Evolutionary conservation across 441 rosid genomes (phyloP).

Genomic region (Daphne laureola): DNA sequence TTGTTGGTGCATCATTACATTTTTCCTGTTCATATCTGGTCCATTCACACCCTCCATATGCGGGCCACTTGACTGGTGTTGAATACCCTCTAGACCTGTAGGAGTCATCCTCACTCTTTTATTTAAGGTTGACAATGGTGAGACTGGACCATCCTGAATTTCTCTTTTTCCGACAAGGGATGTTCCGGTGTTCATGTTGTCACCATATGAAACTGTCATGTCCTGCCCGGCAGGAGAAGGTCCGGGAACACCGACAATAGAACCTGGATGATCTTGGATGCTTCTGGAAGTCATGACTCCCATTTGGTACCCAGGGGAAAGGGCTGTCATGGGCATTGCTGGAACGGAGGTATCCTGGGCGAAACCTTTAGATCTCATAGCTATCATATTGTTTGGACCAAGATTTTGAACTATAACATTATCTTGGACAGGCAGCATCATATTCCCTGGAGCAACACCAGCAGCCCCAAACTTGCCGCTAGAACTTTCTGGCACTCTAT

Average conservation of each 20-base stretch:
- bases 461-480: constrained; percentile 40
- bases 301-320: constrained; percentile 47
- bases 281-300: constrained; percentile 46
- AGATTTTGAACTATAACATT: constrained; percentile 23
- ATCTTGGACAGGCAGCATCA: constrained; percentile 50
- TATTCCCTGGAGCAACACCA: constrained; percentile 39
- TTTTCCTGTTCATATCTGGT: constrained; percentile 67
- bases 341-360: constrained; percentile 45
- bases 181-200: constrained; percentile 41
- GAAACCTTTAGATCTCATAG: constrained; percentile 47
- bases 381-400: constrained; percentile 34
- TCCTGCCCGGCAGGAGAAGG: constrained; percentile 65
- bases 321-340: constrained; percentile 42
- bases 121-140: constrained; percentile 51
- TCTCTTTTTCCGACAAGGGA: constrained; percentile 64
- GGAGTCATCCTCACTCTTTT: constrained; percentile 55
- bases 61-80: constrained; percentile 55
- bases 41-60: constrained; percentile 56
- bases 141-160: constrained; percentile 58
- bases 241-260: constrained; percentile 37
- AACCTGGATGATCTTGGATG: constrained; percentile 53
- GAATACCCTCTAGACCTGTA: constrained; percentile 52
- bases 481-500: constrained; percentile 63
- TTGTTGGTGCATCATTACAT: constrained; percentile 47
- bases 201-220: constrained; percentile 50